Percentiles rank a stretch among this genome's conserved stretches.
These are phyloP conservation scores for Suillus occidentalis DNA, from an alignment of 768 basidiomycete genomes.

Conservation along the genomic window DNA sequence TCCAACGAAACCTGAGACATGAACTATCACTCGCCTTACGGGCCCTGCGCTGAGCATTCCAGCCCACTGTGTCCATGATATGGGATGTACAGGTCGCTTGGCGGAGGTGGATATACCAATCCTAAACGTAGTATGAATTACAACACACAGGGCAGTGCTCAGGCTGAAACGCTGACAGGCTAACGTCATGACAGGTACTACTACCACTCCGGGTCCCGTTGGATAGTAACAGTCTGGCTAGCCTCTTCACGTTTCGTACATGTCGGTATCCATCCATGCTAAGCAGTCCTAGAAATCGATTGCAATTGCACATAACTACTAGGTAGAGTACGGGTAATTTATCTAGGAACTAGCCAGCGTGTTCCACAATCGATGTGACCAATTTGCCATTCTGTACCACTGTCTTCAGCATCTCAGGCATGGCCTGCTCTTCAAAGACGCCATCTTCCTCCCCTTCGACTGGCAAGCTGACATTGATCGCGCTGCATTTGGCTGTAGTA, in stretches of 20 bases:
- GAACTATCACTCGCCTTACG: slow-evolving; percentile 42
- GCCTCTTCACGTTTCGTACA: not conserved
- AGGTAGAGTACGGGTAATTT: not conserved
- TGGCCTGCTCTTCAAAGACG: slow-evolving; percentile 81
- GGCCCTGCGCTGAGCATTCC: slow-evolving; percentile 69
- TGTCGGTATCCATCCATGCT: not conserved
- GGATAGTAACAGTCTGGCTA: not conserved
- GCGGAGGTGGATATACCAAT: not conserved
- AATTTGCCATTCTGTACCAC: slow-evolving; percentile 79
- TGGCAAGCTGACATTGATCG: slow-evolving; percentile 88
- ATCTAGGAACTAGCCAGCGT: slow-evolving; percentile 49
- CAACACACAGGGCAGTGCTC: slow-evolving; percentile 1
- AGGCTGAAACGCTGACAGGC: not conserved
- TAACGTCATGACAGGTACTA: not conserved
- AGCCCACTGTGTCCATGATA: slow-evolving; percentile 74
- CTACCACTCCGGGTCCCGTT: not conserved
- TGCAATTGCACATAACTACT: not conserved
- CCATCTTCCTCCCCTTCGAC: slow-evolving; percentile 90
- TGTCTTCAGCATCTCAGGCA: slow-evolving; percentile 96
- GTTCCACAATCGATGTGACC: slow-evolving; percentile 88
- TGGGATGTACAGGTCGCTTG: not conserved
- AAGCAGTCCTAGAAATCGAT: not conserved
- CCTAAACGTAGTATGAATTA: not conserved
- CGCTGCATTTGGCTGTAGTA: slow-evolving; percentile 90
- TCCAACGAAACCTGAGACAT: not conserved